Conservation (phyloP, 139 green algal species). For the Yamagishiella unicocca region DNA sequence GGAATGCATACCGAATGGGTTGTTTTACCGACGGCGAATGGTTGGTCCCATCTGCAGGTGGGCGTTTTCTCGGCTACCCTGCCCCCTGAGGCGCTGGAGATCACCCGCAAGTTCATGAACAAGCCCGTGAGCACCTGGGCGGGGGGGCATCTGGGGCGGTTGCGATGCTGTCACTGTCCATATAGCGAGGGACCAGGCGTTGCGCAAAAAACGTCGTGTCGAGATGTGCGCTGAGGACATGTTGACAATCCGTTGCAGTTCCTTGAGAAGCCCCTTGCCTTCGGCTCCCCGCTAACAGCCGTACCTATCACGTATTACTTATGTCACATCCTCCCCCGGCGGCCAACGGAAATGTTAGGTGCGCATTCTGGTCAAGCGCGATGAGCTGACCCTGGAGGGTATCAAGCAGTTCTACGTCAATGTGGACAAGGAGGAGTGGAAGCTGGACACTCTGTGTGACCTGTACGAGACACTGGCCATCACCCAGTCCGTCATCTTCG, state of each 20-base stretch:
- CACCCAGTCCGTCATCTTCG: constrained; percentile 99
- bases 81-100: constrained; percentile 98
- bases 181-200: not conserved
- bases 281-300: too few species aligned
- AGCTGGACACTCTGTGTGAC: constrained; percentile 99
- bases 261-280: too few species aligned
- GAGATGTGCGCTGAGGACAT: too few species aligned
- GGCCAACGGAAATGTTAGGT: too few species aligned
- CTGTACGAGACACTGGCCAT: constrained; percentile 99
- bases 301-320: too few species aligned
- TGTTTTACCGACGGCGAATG: too few species aligned
- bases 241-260: too few species aligned
- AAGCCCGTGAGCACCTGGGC: constrained; percentile 92
- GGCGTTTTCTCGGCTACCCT: constrained; percentile 99
- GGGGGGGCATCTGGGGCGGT: too few species aligned
- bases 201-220: not conserved
- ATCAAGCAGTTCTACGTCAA: constrained; percentile 99
- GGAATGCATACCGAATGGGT: too few species aligned
- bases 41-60: constrained; percentile 74
- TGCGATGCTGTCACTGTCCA: too few species aligned
- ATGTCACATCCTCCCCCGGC: too few species aligned
- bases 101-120: constrained; percentile 99
- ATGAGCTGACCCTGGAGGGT: constrained; percentile 99
- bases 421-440: constrained; percentile 98
- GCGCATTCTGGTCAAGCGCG: constrained; percentile 99